Evolutionary conservation across 2,329 filamentous ascomycete species (phyloP).

Genomic region (Leptosphaerulina australis): DNA sequence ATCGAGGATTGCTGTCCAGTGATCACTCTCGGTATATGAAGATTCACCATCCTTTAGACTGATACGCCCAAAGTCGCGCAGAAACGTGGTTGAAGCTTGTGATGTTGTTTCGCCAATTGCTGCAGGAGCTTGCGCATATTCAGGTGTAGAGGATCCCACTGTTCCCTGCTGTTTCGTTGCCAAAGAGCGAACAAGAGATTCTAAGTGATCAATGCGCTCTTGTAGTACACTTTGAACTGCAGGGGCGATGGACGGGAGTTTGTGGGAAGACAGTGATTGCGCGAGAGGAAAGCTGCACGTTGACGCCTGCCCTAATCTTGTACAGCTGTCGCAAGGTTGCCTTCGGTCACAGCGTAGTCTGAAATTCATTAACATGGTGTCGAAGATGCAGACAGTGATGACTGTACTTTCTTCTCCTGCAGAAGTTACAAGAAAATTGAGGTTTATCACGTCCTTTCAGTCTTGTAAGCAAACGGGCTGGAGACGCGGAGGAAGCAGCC

Average conservation of each 20-base stretch:
- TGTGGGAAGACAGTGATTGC: not conserved
- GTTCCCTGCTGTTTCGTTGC: not conserved
- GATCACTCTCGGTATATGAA: conserved; percentile 20
- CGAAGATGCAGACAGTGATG: not conserved
- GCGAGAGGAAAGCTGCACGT: not conserved
- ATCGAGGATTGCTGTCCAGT: conserved; percentile 28
- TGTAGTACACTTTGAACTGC: not conserved
- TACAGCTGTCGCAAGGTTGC: conserved; percentile 2
- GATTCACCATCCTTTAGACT: not conserved
- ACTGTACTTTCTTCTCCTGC: conserved; percentile 1
- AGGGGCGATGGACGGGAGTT: not conserved
- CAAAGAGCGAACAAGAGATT: not conserved
- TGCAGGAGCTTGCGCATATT: not conserved
- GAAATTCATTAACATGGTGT: not conserved
- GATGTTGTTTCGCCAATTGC: not conserved
- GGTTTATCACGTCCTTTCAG: conserved; percentile 1
- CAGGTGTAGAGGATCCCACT: not conserved
- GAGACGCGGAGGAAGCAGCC: not conserved
- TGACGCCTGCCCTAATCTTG: not conserved
- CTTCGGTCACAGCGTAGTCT: conserved; percentile 4
- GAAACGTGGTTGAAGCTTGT: too few species aligned
- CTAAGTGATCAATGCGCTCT: not conserved
- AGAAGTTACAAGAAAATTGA: not conserved
- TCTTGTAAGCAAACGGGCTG: not conserved
- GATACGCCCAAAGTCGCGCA: not conserved